Conservation (phyloP, 345 rosid species). For the Camelina hispida region DNA sequence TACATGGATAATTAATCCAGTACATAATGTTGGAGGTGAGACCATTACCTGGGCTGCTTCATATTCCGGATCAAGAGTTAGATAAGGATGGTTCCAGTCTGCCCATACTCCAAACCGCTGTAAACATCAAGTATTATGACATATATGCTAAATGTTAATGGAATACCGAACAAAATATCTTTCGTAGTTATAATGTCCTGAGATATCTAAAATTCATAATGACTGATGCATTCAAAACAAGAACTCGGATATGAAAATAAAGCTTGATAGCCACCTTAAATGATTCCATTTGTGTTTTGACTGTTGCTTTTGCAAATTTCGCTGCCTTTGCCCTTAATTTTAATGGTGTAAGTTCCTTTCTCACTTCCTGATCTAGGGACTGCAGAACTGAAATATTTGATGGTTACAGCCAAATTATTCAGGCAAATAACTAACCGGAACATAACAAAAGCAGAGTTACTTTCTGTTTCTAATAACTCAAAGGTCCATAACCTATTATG, state of each 20-base stretch:
- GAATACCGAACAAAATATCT: conserved; percentile 1
- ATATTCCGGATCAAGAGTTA: conserved; percentile 92
- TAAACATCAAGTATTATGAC: conserved; percentile 40
- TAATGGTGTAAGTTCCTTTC: conserved; percentile 81
- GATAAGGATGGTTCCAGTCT: conserved; percentile 84
- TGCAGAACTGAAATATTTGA: conserved; percentile 78
- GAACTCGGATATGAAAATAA: background rate
- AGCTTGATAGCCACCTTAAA: conserved; percentile 68
- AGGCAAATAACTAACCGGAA: conserved; percentile 28
- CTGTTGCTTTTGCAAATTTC: conserved; percentile 90
- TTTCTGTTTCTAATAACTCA: conserved; percentile 11
- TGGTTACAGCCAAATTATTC: conserved; percentile 46
- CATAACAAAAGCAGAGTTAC: conserved; percentile 10
- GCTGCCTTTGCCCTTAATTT: conserved; percentile 95
- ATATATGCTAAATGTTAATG: conserved; percentile 13
- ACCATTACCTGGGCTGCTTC: conserved; percentile 92
- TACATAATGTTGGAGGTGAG: conserved; percentile 34
- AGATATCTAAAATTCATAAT: conserved; percentile 18
- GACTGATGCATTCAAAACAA: conserved; percentile 16
- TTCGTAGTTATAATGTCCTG: background rate
- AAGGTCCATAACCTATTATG: conserved; percentile 20
- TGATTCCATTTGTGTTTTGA: conserved; percentile 90
- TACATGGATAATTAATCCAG: conserved; percentile 11
- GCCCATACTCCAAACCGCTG: conserved; percentile 99
- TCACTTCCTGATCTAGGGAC: conserved; percentile 82